These are phyloP conservation scores for Arachis hypogaea DNA, from an alignment of 306 rosid species.

Conservation along the genomic window DNA sequence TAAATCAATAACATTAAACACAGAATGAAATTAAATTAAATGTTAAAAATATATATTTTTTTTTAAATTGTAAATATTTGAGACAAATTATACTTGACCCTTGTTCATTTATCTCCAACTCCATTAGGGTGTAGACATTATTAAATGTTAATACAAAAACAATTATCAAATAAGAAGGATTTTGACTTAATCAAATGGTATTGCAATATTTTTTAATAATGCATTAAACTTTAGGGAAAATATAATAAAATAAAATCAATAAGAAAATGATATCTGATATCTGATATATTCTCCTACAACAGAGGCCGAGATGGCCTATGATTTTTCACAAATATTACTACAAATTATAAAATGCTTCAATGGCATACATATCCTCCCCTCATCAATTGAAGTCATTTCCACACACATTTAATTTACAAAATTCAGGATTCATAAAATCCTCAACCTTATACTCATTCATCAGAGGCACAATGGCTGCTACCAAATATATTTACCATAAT, in stretches of 20 bases:
- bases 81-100: no score
- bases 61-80: no score
- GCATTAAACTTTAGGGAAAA: background rate
- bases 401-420: conserved; percentile 14
- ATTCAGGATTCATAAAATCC: conserved; percentile 15
- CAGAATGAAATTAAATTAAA: no score
- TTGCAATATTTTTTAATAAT: background rate
- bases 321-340: conserved; percentile 25
- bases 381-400: conserved; percentile 5
- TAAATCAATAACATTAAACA: no score
- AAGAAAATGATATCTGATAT: conserved; percentile 17
- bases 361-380: background rate
- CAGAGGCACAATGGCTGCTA: conserved; percentile 11
- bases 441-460: conserved; percentile 20
- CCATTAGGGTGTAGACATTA: no score
- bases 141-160: background rate
- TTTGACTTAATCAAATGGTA: background rate
- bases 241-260: background rate
- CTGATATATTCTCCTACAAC: conserved; percentile 28
- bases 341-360: conserved; percentile 2
- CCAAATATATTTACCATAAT: conserved; percentile 34
- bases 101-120: no score
- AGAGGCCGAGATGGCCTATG: conserved; percentile 37
- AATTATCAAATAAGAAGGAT: background rate
- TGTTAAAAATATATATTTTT: no score